phyloP scores from a whole-genome alignment of 805 yeast species.

The Priceomyces medius region DNA sequence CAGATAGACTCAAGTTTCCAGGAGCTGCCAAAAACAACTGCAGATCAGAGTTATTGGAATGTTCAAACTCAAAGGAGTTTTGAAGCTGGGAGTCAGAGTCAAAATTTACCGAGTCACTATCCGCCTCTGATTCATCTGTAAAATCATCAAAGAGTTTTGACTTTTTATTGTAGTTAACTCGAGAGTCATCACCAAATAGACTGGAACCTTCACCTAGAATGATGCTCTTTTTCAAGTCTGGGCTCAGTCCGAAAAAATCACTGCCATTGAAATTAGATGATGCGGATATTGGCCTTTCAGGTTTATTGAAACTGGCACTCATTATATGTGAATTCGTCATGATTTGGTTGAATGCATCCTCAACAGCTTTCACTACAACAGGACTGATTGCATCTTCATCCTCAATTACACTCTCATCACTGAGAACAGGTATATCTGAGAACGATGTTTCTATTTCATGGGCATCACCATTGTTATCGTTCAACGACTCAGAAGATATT shows the following conservation, averaged over 20 bases:
- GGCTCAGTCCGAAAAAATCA: slow-evolving; percentile 1
- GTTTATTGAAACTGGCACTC: neutral
- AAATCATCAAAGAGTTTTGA: slow-evolving; percentile 36
- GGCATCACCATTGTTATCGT: slow-evolving; percentile 3
- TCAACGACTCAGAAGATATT: slow-evolving; percentile 40
- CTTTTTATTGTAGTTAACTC: slow-evolving; percentile 1
- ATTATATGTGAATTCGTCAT: slow-evolving; percentile 27
- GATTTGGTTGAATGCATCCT: slow-evolving; percentile 64
- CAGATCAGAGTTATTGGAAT: slow-evolving; percentile 17
- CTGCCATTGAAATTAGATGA: neutral
- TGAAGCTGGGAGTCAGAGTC: slow-evolving; percentile 21
- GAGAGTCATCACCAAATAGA: slow-evolving; percentile 28
- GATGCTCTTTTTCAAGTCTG: slow-evolving; percentile 14
- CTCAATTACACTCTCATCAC: slow-evolving; percentile 9
- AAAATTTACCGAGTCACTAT: slow-evolving; percentile 27
- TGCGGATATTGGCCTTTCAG: neutral
- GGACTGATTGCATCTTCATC: slow-evolving; percentile 35
- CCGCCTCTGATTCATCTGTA: slow-evolving; percentile 34
- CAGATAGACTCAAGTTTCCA: slow-evolving; percentile 62
- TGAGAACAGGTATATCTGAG: slow-evolving; percentile 4
- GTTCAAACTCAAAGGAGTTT: slow-evolving; percentile 14
- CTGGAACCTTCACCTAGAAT: slow-evolving; percentile 25
- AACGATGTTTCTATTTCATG: neutral
- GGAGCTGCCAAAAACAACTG: slow-evolving; percentile 61
- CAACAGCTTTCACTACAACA: slow-evolving; percentile 58